phyloP scores from a whole-genome alignment of 345 rosid genomes.

The Punica granatum region DNA sequence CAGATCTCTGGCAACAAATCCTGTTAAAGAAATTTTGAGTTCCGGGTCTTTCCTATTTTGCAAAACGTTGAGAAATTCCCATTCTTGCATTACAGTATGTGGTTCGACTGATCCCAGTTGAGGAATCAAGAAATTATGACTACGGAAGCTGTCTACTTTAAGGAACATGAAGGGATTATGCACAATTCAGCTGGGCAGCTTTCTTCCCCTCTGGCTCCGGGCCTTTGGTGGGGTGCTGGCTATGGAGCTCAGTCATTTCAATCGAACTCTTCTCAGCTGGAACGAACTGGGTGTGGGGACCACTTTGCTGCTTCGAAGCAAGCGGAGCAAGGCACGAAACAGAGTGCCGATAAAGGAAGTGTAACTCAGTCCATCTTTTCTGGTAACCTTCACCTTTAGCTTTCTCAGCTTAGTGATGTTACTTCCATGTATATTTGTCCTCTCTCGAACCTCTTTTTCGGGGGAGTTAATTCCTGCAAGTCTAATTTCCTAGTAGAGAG shows the following conservation, averaged over 20 bases:
- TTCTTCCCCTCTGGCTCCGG: constrained; percentile 32
- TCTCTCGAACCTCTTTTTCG: not conserved
- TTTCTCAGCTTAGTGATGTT: not conserved
- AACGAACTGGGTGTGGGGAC: constrained; percentile 22
- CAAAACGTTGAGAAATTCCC: not conserved
- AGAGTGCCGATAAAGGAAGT: constrained; percentile 31
- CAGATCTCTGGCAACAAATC: not conserved
- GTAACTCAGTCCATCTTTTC: constrained; percentile 44
- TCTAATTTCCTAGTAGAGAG: not conserved
- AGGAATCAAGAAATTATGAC: constrained; percentile 35
- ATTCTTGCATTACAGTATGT: not conserved
- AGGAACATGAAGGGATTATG: constrained; percentile 55
- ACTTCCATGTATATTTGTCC: not conserved
- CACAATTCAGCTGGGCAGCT: constrained; percentile 41
- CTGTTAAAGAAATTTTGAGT: not conserved
- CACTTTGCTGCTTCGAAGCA: constrained; percentile 28
- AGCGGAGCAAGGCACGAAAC: constrained; percentile 20
- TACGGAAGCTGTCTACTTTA: constrained; percentile 60
- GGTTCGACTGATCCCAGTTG: not conserved
- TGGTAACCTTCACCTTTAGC: constrained; percentile 28
- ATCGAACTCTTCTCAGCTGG: constrained; percentile 37
- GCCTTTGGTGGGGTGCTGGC: constrained; percentile 60
- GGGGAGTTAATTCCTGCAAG: not conserved
- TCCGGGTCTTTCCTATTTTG: not conserved
- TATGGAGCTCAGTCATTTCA: constrained; percentile 45